phyloP scores from a whole-genome alignment of 2,329 filamentous ascomycete species.

The Exutisphaerella laricina region DNA sequence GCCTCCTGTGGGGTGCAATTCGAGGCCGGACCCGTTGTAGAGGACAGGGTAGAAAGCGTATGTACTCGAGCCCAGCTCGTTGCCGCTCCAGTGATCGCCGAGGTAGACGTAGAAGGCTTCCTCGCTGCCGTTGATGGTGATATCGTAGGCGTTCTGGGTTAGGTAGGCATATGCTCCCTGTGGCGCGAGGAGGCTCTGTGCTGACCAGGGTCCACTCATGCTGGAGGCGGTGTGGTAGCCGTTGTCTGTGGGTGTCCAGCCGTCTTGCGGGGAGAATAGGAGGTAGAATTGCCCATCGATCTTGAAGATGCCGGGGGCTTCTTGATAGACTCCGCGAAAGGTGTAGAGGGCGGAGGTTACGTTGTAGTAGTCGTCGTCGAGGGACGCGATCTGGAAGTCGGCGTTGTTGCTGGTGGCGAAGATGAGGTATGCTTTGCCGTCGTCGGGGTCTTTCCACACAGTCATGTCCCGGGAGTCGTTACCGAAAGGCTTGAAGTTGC shows the following conservation, averaged over 20 bases:
- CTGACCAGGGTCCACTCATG: constrained; percentile 56
- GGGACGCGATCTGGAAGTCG: constrained; percentile 23
- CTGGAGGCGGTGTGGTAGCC: constrained; percentile 55
- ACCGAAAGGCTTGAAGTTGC: constrained; percentile 44
- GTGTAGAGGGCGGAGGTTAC: constrained; percentile 21
- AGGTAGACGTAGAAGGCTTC: constrained; percentile 50
- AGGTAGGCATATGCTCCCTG: constrained; percentile 53
- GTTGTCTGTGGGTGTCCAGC: constrained; percentile 58
- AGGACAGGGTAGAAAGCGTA: constrained; percentile 27
- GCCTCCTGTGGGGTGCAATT: constrained; percentile 23
- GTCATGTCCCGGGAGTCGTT: constrained; percentile 55
- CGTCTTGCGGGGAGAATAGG: constrained; percentile 49
- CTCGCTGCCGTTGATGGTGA: constrained; percentile 40
- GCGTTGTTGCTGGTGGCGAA: constrained; percentile 42
- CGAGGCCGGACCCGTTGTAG: constrained; percentile 17
- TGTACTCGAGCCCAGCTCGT: constrained; percentile 44
- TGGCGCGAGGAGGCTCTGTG: constrained; percentile 55
- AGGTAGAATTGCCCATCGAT: constrained; percentile 57
- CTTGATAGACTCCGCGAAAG: constrained; percentile 32
- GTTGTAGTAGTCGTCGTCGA: constrained; percentile 25
- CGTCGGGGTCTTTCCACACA: constrained; percentile 54
- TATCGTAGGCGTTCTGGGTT: constrained; percentile 57
- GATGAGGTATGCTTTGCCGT: constrained; percentile 55
- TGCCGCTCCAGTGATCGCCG: constrained; percentile 60
- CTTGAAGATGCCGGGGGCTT: constrained; percentile 60